Conservation (phyloP, 768 basidiomycete genomes). For the Dentipellis sp. region DNA sequence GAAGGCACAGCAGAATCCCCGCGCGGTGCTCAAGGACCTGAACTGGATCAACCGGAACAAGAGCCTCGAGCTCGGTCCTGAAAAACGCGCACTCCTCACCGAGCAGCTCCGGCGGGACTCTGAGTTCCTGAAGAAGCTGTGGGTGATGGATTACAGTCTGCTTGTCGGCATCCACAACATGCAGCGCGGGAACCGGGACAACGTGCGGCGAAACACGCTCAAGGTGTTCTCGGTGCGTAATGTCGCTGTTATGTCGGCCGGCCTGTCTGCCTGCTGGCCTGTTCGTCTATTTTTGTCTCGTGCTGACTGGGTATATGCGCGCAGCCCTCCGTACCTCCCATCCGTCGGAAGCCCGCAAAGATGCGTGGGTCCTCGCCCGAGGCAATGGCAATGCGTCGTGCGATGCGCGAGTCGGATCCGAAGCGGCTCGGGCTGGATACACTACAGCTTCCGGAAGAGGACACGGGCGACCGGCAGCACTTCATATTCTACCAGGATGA, state of each 20-base stretch:
- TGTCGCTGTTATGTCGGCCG: not conserved
- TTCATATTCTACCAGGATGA: conserved; percentile 97
- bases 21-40: conserved; percentile 89
- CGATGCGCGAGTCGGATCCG: conserved; percentile 76
- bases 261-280: not conserved
- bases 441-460: conserved; percentile 51
- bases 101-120: conserved; percentile 88
- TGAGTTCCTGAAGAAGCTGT: conserved; percentile 71
- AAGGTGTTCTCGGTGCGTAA: conserved; percentile 81
- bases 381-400: conserved; percentile 77
- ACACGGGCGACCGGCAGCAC: conserved; percentile 55
- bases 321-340: conserved; percentile 62
- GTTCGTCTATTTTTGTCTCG: not conserved
- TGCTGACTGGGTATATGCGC: not conserved
- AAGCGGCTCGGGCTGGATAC: conserved; percentile 49
- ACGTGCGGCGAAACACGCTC: conserved; percentile 82
- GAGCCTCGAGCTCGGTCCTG: conserved; percentile 85
- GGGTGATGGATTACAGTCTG: conserved; percentile 96
- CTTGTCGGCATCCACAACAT: conserved; percentile 92
- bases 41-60: conserved; percentile 88
- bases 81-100: conserved; percentile 83
- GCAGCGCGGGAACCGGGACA: conserved; percentile 85
- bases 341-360: conserved; percentile 53
- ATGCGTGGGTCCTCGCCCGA: conserved; percentile 56
- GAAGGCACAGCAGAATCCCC: conserved; percentile 63